Base-by-base conservation (phyloP, 1,284 basidiomycete species). In the Earliella scabrosa region DNA sequence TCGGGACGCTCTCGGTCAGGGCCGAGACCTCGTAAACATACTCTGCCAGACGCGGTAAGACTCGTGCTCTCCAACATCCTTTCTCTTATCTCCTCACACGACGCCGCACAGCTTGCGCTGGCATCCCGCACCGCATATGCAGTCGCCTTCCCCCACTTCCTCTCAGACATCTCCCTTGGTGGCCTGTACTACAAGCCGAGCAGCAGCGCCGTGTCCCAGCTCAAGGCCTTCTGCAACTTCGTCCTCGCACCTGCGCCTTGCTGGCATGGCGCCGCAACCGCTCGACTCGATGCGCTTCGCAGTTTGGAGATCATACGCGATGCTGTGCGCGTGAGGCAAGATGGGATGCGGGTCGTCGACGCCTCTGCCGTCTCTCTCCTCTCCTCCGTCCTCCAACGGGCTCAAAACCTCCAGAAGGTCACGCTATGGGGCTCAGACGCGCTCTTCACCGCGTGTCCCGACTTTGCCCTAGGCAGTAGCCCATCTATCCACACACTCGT, bases 361-460 rank as follows among this genome's bases (percentile, higher is more conserved):
- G 9, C 47, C 3, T 45, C 49, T 18, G 58, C 58, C 18, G 59
- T 53, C 1, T 32, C 52, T 3, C 52, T 61, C 3, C 60, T 64
- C 16, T 58, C 63, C 6, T 31, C 50, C 9, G 56, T 63, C 13
- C 32, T 64, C 4, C 36, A 35, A 4, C 54, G 55, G 2, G 63
- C 63, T 9, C 40, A 39, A 20, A 54, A 54, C 34, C 59, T 64
- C 11, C 60, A 59, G 44, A 48, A 46, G 50, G 52, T 63, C 52
- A 64, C 61, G 3, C 47, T 64, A 14, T 64, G 63, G 63, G 63
- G 61, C 29, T 51, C 59, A 18, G 61, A 62, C 34, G 58, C 56
- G 13, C 54, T 64, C 38, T 60, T 64, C 48, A 45, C 52, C 13
- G 63, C 59, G 9, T 54, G 40, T 40, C 63, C 63, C 24, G 45